Percentiles rank a stretch among this genome's conserved stretches.
These are phyloP conservation scores for Dunaliella salina DNA, from an alignment of 163 green algal genomes.

Conservation along the genomic window DNA sequence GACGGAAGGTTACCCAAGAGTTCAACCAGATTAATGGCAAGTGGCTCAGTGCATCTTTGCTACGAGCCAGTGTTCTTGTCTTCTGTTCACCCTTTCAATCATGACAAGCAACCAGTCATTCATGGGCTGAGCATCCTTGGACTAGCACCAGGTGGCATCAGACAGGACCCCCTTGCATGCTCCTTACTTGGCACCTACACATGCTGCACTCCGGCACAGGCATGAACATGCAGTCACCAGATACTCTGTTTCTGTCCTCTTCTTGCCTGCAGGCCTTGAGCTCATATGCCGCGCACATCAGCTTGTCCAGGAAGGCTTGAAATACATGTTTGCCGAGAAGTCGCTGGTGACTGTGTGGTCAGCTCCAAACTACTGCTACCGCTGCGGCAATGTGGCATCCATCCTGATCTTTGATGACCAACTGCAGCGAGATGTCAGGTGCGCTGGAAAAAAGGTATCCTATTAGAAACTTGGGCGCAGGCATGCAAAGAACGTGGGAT, in stretches of 20 bases:
- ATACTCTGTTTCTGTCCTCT: too few species aligned
- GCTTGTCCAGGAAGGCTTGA: slow-evolving; percentile 96
- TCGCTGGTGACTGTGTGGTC: slow-evolving; percentile 95
- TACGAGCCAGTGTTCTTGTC: too few species aligned
- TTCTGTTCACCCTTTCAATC: too few species aligned
- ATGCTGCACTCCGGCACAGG: too few species aligned
- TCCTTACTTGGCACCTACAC: too few species aligned
- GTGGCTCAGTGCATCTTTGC: slow-evolving; percentile 1
- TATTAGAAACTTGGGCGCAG: too few species aligned
- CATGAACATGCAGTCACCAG: too few species aligned
- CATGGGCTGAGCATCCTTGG: too few species aligned
- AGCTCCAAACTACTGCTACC: slow-evolving; percentile 99
- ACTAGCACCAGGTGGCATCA: too few species aligned
- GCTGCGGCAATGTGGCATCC: slow-evolving; percentile 96
- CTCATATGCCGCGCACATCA: slow-evolving; percentile 96
- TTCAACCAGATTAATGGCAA: slow-evolving; percentile 95
- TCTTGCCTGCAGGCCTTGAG: slow-evolving; percentile 66
- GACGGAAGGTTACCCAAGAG: slow-evolving; percentile 77
- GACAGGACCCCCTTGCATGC: too few species aligned
- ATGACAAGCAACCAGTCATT: too few species aligned
- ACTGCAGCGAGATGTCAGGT: slow-evolving; percentile 66
- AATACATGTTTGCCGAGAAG: slow-evolving; percentile 95
- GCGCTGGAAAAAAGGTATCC: not conserved
- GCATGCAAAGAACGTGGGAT: too few species aligned
- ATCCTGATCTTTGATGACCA: slow-evolving; percentile 94